Conservation (phyloP, 257 asterid genomes). For the Solanum habrochaites region DNA sequence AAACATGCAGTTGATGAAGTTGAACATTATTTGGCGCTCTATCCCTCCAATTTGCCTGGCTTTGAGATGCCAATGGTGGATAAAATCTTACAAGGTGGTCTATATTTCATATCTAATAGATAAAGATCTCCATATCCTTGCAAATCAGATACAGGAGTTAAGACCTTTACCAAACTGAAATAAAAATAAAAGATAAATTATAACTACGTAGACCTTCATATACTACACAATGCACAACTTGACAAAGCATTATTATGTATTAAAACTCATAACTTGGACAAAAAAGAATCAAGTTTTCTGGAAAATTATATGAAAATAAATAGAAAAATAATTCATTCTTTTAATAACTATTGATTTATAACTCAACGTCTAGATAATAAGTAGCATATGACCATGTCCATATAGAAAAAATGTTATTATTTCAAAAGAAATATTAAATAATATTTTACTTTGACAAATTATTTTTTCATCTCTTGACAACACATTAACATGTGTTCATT, state of each 20-base stretch:
- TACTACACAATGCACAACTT: neutral
- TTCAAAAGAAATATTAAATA: too few relatives aligned
- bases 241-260: neutral
- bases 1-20: constrained; percentile 88
- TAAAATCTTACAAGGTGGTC: constrained; percentile 79
- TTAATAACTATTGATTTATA: neutral
- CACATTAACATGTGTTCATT: too few relatives aligned
- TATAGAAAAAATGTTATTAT: too few relatives aligned
- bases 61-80: constrained; percentile 89
- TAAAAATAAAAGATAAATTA: neutral
- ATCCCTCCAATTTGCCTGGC: constrained; percentile 79
- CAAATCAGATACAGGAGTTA: constrained; percentile 60
- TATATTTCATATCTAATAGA: constrained; percentile 87
- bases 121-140: constrained; percentile 95
- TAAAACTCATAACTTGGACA: neutral
- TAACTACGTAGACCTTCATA: neutral
- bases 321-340: neutral
- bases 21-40: constrained; percentile 67
- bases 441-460: too few relatives aligned
- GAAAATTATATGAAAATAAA: neutral
- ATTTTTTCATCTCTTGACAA: too few relatives aligned
- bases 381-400: too few relatives aligned
- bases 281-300: neutral
- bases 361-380: too few relatives aligned
- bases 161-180: constrained; percentile 79